These are phyloP conservation scores for Delonix regia DNA, from an alignment of 306 rosid species.

Conservation along the genomic window DNA sequence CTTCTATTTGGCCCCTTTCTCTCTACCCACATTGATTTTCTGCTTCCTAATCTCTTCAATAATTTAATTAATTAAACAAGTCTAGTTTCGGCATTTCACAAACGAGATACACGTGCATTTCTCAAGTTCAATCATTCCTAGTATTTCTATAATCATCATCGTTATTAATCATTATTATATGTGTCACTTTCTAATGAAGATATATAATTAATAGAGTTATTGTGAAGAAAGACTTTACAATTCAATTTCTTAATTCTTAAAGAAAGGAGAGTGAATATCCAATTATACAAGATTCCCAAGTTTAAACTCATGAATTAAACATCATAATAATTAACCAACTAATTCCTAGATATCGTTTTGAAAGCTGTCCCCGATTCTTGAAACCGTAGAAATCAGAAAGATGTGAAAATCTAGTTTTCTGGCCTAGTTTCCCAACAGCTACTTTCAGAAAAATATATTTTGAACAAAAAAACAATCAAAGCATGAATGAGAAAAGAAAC, in stretches of 20 bases:
- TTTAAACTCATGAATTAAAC: neutral
- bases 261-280: neutral
- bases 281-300: neutral
- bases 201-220: too few relatives aligned
- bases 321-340: neutral
- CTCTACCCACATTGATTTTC: constrained; percentile 31
- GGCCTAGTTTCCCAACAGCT: neutral
- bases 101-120: neutral
- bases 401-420: constrained; percentile 12
- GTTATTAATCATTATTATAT: neutral
- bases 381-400: constrained; percentile 14
- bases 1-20: constrained; percentile 48
- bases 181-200: neutral
- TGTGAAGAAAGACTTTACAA: neutral
- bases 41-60: too few relatives aligned
- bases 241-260: neutral
- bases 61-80: too few relatives aligned
- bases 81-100: neutral
- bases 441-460: neutral
- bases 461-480: neutral
- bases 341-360: neutral
- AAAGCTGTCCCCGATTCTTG: constrained; percentile 9
- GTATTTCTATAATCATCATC: too few relatives aligned
- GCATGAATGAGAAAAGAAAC: constrained; percentile 8
- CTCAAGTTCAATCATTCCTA: too few relatives aligned